A percentile compares a stretch with the other conserved stretches of the same genome.
phyloP scores from a whole-genome alignment of 1,139 yeast genomes.

The Geotrichum fermentans region DNA sequence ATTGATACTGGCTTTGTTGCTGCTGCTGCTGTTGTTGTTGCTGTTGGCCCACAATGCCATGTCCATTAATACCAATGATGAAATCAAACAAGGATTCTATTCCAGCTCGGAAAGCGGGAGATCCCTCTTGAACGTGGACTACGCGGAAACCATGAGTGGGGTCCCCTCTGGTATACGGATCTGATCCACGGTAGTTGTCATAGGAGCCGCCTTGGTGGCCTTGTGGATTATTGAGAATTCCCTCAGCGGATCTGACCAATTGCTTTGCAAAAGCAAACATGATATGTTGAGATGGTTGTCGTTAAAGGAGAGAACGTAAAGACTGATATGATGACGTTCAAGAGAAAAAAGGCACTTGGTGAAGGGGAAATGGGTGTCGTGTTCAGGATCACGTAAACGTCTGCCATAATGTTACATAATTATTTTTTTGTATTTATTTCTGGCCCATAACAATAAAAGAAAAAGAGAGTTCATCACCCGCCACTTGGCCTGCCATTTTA shows the following conservation, averaged over 20 bases:
- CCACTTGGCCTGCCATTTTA: too few relatives aligned
- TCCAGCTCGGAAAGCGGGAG: constrained; percentile 47
- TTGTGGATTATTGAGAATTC: constrained; percentile 28
- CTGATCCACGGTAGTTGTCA: constrained; percentile 31
- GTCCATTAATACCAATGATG: constrained; percentile 72
- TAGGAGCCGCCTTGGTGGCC: constrained; percentile 39
- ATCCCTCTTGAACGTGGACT: constrained; percentile 44
- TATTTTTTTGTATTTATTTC: too few relatives aligned
- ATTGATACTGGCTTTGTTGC: neutral
- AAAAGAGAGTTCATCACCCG: too few relatives aligned
- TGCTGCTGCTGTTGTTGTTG: neutral
- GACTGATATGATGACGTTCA: too few relatives aligned
- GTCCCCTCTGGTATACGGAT: constrained; percentile 38
- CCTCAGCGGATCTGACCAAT: constrained; percentile 71
- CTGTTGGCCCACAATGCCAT: constrained; percentile 40
- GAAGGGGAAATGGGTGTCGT: too few relatives aligned
- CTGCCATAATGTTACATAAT: too few relatives aligned
- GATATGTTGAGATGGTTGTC: too few relatives aligned
- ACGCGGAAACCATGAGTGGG: constrained; percentile 53
- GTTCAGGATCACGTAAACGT: too few relatives aligned
- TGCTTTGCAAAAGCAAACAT: constrained; percentile 91
- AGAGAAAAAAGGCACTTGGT: too few relatives aligned
- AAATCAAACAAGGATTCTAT: constrained; percentile 85
- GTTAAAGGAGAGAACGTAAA: too few relatives aligned
- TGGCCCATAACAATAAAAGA: too few relatives aligned